Conservation (phyloP, 129 eudicot species). For the Artemisia argyi region DNA sequence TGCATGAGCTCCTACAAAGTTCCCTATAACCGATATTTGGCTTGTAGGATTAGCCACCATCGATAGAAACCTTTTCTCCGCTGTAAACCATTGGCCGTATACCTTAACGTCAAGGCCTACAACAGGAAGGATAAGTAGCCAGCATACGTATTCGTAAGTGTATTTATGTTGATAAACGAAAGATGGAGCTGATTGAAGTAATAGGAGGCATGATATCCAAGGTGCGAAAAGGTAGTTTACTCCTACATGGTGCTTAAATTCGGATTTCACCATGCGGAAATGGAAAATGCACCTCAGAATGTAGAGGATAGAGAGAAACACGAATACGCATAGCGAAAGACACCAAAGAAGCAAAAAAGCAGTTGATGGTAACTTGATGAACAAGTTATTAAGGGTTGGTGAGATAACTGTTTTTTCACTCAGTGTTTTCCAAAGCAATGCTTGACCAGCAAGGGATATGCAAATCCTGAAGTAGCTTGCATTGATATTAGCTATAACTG, state of each 20-base stretch:
- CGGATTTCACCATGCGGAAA: constrained; percentile 58
- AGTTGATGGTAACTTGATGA: constrained; percentile 46
- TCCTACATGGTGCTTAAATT: constrained; percentile 62
- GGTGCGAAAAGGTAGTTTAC: constrained; percentile 74
- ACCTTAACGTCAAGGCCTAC: constrained; percentile 69
- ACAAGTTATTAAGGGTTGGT: constrained; percentile 25
- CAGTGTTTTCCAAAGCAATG: constrained; percentile 67
- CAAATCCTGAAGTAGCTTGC: constrained; percentile 76
- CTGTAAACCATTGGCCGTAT: constrained; percentile 91
- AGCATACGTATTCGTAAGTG: constrained; percentile 38
- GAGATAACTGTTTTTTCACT: constrained; percentile 28
- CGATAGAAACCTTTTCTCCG: constrained; percentile 61
- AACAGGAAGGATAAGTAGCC: constrained; percentile 51
- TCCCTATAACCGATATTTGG: constrained; percentile 74
- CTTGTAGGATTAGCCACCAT: constrained; percentile 81
- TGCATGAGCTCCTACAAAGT: constrained; percentile 70
- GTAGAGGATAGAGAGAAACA: constrained; percentile 52
- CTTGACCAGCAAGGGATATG: constrained; percentile 64
- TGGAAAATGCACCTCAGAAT: constrained; percentile 52
- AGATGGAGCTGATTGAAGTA: constrained; percentile 50
- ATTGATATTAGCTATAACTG: constrained; percentile 48
- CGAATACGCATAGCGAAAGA: constrained; percentile 39
- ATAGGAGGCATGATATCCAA: constrained; percentile 75
- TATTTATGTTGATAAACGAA: constrained; percentile 17
- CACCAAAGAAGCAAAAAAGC: constrained; percentile 60